Conservation (phyloP, 371 early-diverging fungal species). For the Rhizopus stolonifer region DNA sequence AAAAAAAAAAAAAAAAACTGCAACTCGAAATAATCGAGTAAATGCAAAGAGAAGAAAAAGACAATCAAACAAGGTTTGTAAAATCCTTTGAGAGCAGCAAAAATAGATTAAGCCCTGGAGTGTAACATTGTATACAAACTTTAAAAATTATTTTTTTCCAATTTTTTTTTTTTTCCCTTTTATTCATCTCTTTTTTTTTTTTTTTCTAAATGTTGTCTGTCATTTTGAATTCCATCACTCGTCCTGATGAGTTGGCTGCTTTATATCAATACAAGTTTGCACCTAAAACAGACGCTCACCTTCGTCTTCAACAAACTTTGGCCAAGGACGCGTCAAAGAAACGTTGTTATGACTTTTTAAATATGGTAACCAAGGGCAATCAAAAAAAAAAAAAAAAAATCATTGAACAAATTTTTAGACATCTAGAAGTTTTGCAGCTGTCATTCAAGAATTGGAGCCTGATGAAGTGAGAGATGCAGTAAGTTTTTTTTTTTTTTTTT, state of each 20-base stretch:
- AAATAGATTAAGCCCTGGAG: too few relatives aligned
- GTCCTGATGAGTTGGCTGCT: constrained; percentile 86
- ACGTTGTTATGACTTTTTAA: constrained; percentile 87
- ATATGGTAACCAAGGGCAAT: constrained; percentile 47
- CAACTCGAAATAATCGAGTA: too few relatives aligned
- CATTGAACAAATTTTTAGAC: constrained; percentile 45
- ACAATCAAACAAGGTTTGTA: too few relatives aligned
- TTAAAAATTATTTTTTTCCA: not conserved
- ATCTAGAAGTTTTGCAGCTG: constrained; percentile 94
- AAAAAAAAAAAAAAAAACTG: too few relatives aligned
- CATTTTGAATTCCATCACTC: constrained; percentile 66
- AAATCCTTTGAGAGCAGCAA: too few relatives aligned
- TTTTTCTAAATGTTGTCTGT: constrained; percentile 21
- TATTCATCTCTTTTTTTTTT: not conserved
- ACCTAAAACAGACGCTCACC: constrained; percentile 53
- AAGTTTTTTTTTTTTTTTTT: constrained; percentile 24
- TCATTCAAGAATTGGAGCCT: constrained; percentile 87
- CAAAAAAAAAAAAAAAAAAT: not conserved
- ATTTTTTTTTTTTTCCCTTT: constrained; percentile 12
- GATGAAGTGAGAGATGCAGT: constrained; percentile 83
- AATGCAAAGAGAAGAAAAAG: too few relatives aligned
- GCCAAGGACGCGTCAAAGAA: constrained; percentile 59
- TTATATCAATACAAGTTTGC: constrained; percentile 76
- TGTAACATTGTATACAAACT: not conserved
- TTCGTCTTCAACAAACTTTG: constrained; percentile 44